Percentiles rank a stretch among this genome's conserved stretches.
These are phyloP conservation scores for Isatis tinctoria DNA, from an alignment of 345 rosid genomes.

Conservation along the genomic window DNA sequence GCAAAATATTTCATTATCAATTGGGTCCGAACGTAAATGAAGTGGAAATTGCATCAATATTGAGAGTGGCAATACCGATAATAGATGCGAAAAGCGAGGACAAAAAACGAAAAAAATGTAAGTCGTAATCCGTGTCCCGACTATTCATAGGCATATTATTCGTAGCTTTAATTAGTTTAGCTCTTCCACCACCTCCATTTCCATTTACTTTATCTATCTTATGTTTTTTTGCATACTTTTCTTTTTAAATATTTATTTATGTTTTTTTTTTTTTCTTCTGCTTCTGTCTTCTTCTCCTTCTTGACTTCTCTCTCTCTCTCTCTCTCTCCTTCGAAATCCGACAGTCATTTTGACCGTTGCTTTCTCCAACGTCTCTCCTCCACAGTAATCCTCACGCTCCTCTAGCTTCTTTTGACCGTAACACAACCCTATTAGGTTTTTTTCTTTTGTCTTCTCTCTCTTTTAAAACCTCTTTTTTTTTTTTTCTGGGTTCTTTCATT, in stretches of 20 bases:
- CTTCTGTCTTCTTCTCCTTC: slow-evolving; percentile 23
- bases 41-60: neutral
- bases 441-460: slow-evolving; percentile 12
- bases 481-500: slow-evolving; percentile 14
- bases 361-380: slow-evolving; percentile 37
- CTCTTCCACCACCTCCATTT: neutral
- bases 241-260: neutral
- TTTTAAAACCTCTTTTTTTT: neutral
- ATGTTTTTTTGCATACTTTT: neutral
- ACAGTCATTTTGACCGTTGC: slow-evolving; percentile 38
- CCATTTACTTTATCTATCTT: neutral
- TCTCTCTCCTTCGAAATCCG: slow-evolving; percentile 26
- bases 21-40: neutral
- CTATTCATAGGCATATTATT: slow-evolving; percentile 9
- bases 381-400: slow-evolving; percentile 32
- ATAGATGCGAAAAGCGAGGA: slow-evolving; percentile 3
- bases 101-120: neutral
- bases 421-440: slow-evolving; percentile 2
- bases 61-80: slow-evolving; percentile 2
- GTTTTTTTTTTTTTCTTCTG: neutral
- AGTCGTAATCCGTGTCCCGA: slow-evolving; percentile 20
- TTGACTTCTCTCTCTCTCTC: slow-evolving; percentile 7
- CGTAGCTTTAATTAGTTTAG: slow-evolving; percentile 15
- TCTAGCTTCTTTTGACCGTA: slow-evolving; percentile 22
- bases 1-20: too few species aligned